Conservation (phyloP, 495 filamentous ascomycete genomes). For the Hypoxylon trugodes region DNA sequence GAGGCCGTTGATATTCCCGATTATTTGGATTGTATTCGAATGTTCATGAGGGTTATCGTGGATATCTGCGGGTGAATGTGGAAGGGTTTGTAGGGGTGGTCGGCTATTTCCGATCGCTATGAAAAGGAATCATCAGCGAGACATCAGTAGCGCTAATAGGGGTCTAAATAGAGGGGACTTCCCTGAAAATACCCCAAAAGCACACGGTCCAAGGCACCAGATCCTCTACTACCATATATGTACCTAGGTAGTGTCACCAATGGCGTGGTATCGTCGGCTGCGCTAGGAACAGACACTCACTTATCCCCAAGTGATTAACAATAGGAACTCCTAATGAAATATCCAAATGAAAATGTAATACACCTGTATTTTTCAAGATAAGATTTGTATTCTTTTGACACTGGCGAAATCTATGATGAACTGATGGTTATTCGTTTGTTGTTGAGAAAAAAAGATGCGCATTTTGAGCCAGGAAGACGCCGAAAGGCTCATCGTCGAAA, state of each 20-base stretch:
- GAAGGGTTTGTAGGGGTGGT: not conserved
- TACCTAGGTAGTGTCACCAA: too few relatives aligned
- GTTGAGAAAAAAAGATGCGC: not conserved
- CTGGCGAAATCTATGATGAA: not conserved
- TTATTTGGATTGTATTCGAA: constrained; percentile 29
- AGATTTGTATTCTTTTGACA: not conserved
- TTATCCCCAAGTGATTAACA: not conserved
- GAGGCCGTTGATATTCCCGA: constrained; percentile 31
- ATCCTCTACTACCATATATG: too few relatives aligned
- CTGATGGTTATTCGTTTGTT: not conserved
- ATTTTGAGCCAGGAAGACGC: constrained; percentile 31
- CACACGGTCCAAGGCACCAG: too few relatives aligned
- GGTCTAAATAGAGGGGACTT: too few relatives aligned
- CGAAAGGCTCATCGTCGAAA: constrained; percentile 19
- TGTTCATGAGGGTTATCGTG: constrained; percentile 31
- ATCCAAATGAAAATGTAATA: not conserved
- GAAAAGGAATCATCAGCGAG: too few relatives aligned
- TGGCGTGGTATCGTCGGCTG: too few relatives aligned
- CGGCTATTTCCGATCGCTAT: constrained; percentile 13
- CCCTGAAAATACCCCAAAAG: too few relatives aligned
- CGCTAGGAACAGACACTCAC: too few relatives aligned
- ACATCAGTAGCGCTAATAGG: too few relatives aligned
- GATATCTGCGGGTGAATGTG: constrained; percentile 31
- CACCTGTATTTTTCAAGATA: not conserved
- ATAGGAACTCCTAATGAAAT: not conserved